Conservation (phyloP, 2,329 filamentous ascomycete genomes). For the Blumeriella jaapii region DNA sequence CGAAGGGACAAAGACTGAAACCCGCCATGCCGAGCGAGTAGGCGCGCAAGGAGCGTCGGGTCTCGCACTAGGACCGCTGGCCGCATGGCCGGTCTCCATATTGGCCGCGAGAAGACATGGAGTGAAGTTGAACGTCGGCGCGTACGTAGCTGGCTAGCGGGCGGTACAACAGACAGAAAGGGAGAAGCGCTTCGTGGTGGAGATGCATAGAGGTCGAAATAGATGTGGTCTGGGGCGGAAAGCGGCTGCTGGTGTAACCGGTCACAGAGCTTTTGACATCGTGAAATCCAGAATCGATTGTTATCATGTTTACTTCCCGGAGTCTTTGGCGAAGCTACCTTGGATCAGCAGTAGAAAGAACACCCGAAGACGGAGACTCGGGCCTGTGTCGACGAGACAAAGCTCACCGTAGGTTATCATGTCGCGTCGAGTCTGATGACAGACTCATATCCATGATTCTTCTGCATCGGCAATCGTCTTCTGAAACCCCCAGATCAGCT, state of each 20-base stretch:
- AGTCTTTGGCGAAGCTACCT: no score
- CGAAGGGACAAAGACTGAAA: slow-evolving; percentile 6
- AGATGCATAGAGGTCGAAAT: slow-evolving; percentile 8
- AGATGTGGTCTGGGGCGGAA: not conserved
- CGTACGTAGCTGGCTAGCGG: slow-evolving; percentile 10
- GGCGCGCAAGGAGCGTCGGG: slow-evolving; percentile 7
- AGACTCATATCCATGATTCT: not conserved
- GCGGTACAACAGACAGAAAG: slow-evolving; percentile 7
- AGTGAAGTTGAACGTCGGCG: slow-evolving; percentile 10
- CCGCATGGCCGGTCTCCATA: slow-evolving; percentile 5
- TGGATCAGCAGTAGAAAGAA: no score
- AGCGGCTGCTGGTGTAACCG: no score
- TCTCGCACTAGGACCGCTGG: slow-evolving; percentile 11
- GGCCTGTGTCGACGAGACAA: not conserved
- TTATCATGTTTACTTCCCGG: no score
- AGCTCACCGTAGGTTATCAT: slow-evolving; percentile 1
- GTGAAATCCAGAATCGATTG: no score
- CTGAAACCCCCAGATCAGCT: slow-evolving; percentile 4
- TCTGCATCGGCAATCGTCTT: slow-evolving; percentile 7
- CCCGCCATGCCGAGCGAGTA: slow-evolving; percentile 5
- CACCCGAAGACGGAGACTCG: no score
- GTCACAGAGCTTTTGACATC: no score
- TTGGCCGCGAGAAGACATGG: slow-evolving; percentile 8
- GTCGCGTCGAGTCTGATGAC: no score
- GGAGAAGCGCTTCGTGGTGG: slow-evolving; percentile 2